Evolutionary conservation across 306 rosid genomes (phyloP), one percentile per base, ranked within the genome.

Genomic region (Pyrus betulifolia): DNA sequence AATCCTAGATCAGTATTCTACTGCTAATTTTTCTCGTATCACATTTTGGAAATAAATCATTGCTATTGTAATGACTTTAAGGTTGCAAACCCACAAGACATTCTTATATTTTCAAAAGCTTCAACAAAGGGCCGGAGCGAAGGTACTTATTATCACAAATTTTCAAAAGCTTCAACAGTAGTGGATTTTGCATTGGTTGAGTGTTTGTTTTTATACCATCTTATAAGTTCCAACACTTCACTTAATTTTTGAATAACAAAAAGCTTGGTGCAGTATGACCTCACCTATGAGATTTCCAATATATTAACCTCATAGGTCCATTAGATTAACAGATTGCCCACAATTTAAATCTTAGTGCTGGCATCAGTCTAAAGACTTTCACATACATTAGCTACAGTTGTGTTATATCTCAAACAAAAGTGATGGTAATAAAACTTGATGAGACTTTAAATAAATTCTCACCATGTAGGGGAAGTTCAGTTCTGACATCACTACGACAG

Each of bases 1-100:
- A 72, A 51, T 82, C 82, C 71, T 71, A 46, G 76, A 63, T 77
- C 78, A 75, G 75, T 71, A 54, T 70, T 80, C 61, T 81, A 66
- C 22, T 75, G 68, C 73, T 46, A 54, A 74, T 67, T 83, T 81
- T 78, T 71, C 61, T 69, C 49, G 70, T 74, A 51, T 76, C 79
- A 59, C 71, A 82, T 77, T 85, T 62, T 72, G 61, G 65, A 80
- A 62, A 74, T 61, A 71, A 82, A 63, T 45, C 59, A 25, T 67
- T 75, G 49, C 77, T 67, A 69, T 76, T 74, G 46, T 25, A 45
- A 55, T 68, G 64, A 78, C 25, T 83, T 60, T 76, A 78, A 95
- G 99, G 99, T 95, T 70, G 99, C 99, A 73, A 95, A 95, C 75
- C 99, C 99, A 51, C 99, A 95, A 85, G 99, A 92, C 85, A 92